Evolutionary conservation across 352 stramenopile genomes (phyloP).

Genomic region (Thalassiosira delicatula): DNA sequence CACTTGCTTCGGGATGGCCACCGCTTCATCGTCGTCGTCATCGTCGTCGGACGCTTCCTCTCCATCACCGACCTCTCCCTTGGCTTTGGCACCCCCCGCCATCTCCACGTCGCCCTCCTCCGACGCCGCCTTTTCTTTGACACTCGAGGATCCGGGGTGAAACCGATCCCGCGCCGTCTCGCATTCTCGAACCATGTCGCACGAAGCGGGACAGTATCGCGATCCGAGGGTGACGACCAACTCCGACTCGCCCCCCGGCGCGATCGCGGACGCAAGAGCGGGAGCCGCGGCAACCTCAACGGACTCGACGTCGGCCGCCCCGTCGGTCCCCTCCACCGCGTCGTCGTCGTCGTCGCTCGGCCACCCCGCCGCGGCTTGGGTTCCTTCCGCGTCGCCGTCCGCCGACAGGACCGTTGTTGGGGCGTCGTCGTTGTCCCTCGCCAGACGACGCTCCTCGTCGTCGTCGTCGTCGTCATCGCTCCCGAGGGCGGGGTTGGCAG

Average conservation of each 20-base stretch:
- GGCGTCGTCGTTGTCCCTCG: not conserved
- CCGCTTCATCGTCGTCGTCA: no score
- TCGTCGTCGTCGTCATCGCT: not conserved
- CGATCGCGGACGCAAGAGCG: not conserved
- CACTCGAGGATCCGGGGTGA: not conserved
- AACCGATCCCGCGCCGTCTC: slow-evolving; percentile 35
- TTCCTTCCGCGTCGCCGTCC: not conserved
- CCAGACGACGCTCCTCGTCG: not conserved
- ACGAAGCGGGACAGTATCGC: slow-evolving; percentile 33
- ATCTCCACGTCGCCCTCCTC: no score
- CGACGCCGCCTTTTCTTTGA: no score
- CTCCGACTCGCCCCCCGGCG: not conserved
- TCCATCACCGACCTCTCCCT: no score
- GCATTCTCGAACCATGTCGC: slow-evolving; percentile 32
- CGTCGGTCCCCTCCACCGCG: not conserved
- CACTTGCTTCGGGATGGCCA: no score
- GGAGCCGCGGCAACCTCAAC: not conserved
- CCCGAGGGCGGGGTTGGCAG: not conserved
- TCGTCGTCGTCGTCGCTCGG: not conserved
- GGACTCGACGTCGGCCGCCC: not conserved
- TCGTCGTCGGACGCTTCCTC: no score
- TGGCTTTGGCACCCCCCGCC: not conserved
- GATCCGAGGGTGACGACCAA: slow-evolving; percentile 36
- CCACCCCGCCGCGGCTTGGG: no score
- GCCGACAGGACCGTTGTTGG: not conserved